A percentile compares a stretch with the other conserved stretches of the same genome.
phyloP scores from a whole-genome alignment of 805 yeast species.

The Saturnispora kantuleensis region DNA sequence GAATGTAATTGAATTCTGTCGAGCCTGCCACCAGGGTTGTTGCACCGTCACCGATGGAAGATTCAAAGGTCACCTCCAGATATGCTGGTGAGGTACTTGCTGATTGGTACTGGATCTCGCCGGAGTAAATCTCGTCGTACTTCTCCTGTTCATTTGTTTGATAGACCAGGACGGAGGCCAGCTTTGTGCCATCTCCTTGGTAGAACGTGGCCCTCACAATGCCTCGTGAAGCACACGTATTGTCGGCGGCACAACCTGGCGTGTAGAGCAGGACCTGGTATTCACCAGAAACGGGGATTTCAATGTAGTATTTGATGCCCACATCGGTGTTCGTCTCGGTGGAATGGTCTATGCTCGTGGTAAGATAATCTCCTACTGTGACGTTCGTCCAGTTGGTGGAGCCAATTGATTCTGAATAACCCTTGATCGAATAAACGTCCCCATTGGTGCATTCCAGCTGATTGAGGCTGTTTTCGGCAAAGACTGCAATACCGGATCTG shows the following conservation, averaged over 20 bases:
- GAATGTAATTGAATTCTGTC: conserved; percentile 32
- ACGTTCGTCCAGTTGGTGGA: conserved; percentile 19
- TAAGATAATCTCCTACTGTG: conserved; percentile 15
- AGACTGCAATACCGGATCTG: conserved; percentile 49
- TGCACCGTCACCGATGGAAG: conserved; percentile 26
- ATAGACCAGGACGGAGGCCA: conserved; percentile 41
- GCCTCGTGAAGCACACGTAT: conserved; percentile 63
- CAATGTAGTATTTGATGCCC: conserved; percentile 52
- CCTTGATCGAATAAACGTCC: conserved; percentile 3
- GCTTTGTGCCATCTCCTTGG: conserved; percentile 34
- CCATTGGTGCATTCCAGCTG: conserved; percentile 3
- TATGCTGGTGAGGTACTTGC: conserved; percentile 24
- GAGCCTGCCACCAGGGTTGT: conserved; percentile 65
- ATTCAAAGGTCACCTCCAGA: conserved; percentile 32
- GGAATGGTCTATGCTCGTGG: conserved; percentile 21
- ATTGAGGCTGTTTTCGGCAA: conserved; percentile 68
- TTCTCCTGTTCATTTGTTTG: conserved; percentile 77
- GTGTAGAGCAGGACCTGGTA: conserved; percentile 69
- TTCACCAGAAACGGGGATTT: conserved; percentile 61
- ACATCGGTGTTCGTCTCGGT: conserved; percentile 22
- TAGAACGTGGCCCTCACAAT: conserved; percentile 65
- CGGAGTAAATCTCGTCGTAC: conserved; percentile 69
- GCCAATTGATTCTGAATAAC: conserved; percentile 12
- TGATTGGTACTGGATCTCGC: conserved; percentile 46
- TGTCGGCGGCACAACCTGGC: conserved; percentile 72